Percentiles rank a stretch among this genome's conserved stretches.
Evolutionary conservation across 2,329 filamentous ascomycete species (phyloP).

Genomic region (Cryoendolithus antarcticus): DNA sequence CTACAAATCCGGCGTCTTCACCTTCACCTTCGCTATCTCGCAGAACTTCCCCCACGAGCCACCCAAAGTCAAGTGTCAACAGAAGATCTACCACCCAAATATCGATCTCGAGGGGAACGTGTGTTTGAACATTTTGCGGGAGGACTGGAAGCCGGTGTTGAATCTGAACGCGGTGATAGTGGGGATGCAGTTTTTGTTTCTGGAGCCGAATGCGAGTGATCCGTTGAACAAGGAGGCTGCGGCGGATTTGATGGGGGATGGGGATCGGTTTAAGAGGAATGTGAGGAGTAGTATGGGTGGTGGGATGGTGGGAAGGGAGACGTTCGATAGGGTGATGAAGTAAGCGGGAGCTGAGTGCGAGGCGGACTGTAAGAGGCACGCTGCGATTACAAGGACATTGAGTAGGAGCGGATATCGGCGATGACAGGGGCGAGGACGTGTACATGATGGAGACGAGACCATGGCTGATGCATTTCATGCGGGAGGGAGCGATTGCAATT

Average conservation of each 20-base stretch:
- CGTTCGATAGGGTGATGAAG: constrained; percentile 50
- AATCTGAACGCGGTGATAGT: constrained; percentile 96
- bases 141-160: constrained; percentile 98
- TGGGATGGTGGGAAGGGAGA: constrained; percentile 23
- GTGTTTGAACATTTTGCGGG: constrained; percentile 89
- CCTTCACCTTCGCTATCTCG: constrained; percentile 84
- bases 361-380: neutral
- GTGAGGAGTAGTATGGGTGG: constrained; percentile 44
- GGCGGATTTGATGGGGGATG: constrained; percentile 73
- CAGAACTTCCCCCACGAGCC: constrained; percentile 95
- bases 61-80: constrained; percentile 89
- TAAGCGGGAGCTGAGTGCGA: neutral
- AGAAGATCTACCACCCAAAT: constrained; percentile 99
- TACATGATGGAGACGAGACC: constrained; percentile 5
- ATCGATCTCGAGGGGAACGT: constrained; percentile 97
- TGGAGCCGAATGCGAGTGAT: constrained; percentile 92
- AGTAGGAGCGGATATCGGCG: neutral
- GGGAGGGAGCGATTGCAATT: no score
- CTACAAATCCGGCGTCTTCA: constrained; percentile 81
- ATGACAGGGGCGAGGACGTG: neutral
- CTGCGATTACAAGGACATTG: neutral
- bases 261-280: constrained; percentile 84
- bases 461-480: constrained; percentile 3
- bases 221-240: constrained; percentile 99
- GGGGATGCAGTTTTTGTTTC: constrained; percentile 87